phyloP scores from a whole-genome alignment of 208 protist genomes.

The Perkinsela sp. region DNA sequence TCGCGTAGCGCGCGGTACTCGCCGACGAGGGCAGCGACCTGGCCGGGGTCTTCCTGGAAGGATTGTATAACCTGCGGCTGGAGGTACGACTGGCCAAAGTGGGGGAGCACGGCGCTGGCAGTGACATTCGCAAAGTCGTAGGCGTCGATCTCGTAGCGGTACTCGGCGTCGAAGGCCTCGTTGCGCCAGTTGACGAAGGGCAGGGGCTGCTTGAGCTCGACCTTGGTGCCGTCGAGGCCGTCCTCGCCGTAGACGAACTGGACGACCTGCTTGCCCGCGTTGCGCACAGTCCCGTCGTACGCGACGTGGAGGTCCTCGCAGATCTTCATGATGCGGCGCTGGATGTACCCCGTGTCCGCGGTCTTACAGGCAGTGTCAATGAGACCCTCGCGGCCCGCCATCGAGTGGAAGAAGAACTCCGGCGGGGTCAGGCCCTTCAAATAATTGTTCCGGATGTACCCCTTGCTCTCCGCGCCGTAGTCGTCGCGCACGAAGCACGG shows the following conservation, averaged over 20 bases:
- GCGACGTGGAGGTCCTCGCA: slow-evolving; percentile 90
- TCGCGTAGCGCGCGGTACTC: slow-evolving; percentile 58
- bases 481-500: slow-evolving; percentile 96
- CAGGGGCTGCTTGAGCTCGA: slow-evolving; percentile 66
- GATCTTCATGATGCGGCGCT: slow-evolving; percentile 82
- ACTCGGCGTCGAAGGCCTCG: slow-evolving; percentile 23
- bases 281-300: slow-evolving; percentile 93
- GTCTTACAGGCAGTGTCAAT: slow-evolving; percentile 99
- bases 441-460: slow-evolving; percentile 95
- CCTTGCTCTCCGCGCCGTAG: slow-evolving; percentile 77
- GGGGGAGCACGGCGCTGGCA: slow-evolving; percentile 26
- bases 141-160: slow-evolving; percentile 18
- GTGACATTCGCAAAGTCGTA: slow-evolving; percentile 12
- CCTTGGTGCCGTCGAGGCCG: slow-evolving; percentile 74
- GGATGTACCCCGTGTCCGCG: slow-evolving; percentile 81
- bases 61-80: slow-evolving; percentile 46
- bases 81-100: slow-evolving; percentile 47
- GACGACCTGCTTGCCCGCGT: slow-evolving; percentile 71
- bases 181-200: slow-evolving; percentile 22
- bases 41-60: slow-evolving; percentile 31
- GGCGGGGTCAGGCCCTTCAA: slow-evolving; percentile 84
- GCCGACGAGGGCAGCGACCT: slow-evolving; percentile 29
- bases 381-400: slow-evolving; percentile 93
- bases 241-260: slow-evolving; percentile 98
- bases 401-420: slow-evolving; percentile 99